These are phyloP conservation scores for Drechslerella stenobrocha DNA, from an alignment of 2,329 filamentous ascomycete species.

Conservation along the genomic window DNA sequence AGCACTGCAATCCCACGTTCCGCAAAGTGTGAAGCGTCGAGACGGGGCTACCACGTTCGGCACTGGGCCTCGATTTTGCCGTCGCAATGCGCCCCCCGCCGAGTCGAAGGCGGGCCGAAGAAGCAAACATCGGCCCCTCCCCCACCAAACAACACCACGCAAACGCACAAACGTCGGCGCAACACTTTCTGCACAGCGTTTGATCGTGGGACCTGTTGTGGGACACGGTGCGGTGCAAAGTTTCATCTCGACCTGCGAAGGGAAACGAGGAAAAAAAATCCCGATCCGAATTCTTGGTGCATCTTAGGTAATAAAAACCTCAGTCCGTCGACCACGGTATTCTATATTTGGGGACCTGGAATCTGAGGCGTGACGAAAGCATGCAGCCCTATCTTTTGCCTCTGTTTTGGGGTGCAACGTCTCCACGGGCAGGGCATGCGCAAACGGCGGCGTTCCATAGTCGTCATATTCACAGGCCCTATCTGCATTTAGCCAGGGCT, in stretches of 20 bases:
- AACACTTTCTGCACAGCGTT: slow-evolving; percentile 37
- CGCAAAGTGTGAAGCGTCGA: no score
- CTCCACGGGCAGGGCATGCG: slow-evolving; percentile 4
- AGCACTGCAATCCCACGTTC: slow-evolving; percentile 1
- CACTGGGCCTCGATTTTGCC: slow-evolving; percentile 19
- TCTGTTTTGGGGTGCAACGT: no score
- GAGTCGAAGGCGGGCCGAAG: slow-evolving; percentile 11
- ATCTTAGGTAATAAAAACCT: slow-evolving; percentile 47
- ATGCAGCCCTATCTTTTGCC: background rate
- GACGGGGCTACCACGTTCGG: background rate
- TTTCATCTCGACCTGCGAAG: slow-evolving; percentile 2
- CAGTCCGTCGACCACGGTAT: background rate
- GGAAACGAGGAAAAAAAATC: slow-evolving; percentile 2
- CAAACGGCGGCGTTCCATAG: slow-evolving; percentile 33
- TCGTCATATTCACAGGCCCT: no score
- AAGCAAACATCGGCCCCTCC: slow-evolving; percentile 24
- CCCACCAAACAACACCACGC: slow-evolving; percentile 2
- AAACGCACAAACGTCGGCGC: slow-evolving; percentile 41
- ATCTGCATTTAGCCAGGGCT: background rate
- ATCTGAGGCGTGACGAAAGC: background rate
- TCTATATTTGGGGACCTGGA: slow-evolving; percentile 9
- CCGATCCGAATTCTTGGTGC: slow-evolving; percentile 7
- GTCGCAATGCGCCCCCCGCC: slow-evolving; percentile 18
- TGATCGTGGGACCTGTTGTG: slow-evolving; percentile 11
- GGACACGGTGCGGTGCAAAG: no score